These are phyloP conservation scores for Trichocladium antarcticum DNA, from an alignment of 495 filamentous ascomycete species.

Conservation along the genomic window DNA sequence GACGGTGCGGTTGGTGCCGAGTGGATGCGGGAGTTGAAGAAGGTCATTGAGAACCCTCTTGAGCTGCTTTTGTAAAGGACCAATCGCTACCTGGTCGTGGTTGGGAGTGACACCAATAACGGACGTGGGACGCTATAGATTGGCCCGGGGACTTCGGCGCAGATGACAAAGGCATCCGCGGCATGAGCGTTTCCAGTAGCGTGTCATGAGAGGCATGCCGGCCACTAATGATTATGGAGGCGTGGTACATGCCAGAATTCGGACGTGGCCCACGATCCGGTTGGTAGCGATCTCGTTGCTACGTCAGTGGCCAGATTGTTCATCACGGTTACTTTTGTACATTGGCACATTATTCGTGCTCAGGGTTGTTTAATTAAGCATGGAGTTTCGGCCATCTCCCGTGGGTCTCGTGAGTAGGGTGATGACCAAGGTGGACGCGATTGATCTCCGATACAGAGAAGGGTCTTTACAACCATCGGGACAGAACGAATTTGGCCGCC, in stretches of 20 bases:
- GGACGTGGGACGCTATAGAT: not conserved
- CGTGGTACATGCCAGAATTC: not conserved
- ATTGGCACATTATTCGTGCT: slow-evolving; percentile 20
- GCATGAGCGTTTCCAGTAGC: not conserved
- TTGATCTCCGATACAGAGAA: too few relatives aligned
- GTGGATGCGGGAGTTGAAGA: slow-evolving; percentile 96
- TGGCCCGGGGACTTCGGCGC: slow-evolving; percentile 2
- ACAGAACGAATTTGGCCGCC: too few relatives aligned
- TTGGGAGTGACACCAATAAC: not conserved
- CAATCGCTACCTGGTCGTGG: not conserved
- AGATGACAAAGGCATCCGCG: not conserved
- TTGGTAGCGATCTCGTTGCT: not conserved
- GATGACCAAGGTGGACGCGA: too few relatives aligned
- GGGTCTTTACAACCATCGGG: too few relatives aligned
- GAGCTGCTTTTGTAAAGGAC: slow-evolving; percentile 72
- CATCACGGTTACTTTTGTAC: slow-evolving; percentile 22
- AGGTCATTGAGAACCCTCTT: slow-evolving; percentile 91
- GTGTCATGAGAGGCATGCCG: not conserved
- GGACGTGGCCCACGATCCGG: too few relatives aligned
- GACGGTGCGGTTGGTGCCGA: slow-evolving; percentile 90
- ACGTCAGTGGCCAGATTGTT: slow-evolving; percentile 2
- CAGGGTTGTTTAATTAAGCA: slow-evolving; percentile 22
- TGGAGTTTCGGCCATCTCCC: slow-evolving; percentile 15
- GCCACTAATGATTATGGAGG: not conserved
- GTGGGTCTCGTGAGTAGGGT: too few relatives aligned